phyloP scores from a whole-genome alignment of 495 filamentous ascomycete genomes.

The Sporormia fimetaria region DNA sequence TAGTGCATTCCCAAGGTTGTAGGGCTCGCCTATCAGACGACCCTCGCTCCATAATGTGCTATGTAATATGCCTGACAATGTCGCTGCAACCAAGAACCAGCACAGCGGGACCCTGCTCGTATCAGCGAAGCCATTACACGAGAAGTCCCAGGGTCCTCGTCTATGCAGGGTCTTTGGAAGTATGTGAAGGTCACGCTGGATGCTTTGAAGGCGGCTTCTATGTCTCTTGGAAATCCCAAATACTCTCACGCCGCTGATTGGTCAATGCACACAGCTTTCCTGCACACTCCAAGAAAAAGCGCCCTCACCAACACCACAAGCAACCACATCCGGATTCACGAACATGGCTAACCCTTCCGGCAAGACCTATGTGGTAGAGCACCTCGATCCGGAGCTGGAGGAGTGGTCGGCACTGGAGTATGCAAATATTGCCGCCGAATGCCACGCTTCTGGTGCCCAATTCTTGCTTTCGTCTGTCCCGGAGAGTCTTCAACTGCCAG shows the following conservation, averaged over 20 bases:
- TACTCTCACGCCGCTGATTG: constrained; percentile 14
- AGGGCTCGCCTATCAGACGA: too few species aligned
- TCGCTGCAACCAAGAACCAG: too few species aligned
- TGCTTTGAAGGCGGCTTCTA: too few species aligned
- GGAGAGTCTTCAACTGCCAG: constrained; percentile 51
- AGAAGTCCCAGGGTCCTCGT: too few species aligned
- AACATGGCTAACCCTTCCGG: constrained; percentile 15
- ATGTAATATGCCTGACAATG: too few species aligned
- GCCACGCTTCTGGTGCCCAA: constrained; percentile 48
- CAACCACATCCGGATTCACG: neutral
- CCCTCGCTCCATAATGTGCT: too few species aligned
- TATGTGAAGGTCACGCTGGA: too few species aligned
- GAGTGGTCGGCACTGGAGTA: constrained; percentile 91
- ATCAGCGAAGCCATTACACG: too few species aligned
- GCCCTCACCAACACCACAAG: constrained; percentile 18
- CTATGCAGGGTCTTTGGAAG: too few species aligned
- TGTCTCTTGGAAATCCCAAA: too few species aligned
- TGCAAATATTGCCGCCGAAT: constrained; percentile 70
- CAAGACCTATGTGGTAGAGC: constrained; percentile 80
- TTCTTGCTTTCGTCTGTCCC: constrained; percentile 85
- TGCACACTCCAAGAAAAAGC: constrained; percentile 18
- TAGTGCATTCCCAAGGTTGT: too few species aligned
- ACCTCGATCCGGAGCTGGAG: constrained; percentile 88
- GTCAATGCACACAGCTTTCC: constrained; percentile 24
- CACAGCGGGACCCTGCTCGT: too few species aligned